Base-by-base conservation (phyloP, 1,284 basidiomycete species). In the Entoloma clypeatum region DNA sequence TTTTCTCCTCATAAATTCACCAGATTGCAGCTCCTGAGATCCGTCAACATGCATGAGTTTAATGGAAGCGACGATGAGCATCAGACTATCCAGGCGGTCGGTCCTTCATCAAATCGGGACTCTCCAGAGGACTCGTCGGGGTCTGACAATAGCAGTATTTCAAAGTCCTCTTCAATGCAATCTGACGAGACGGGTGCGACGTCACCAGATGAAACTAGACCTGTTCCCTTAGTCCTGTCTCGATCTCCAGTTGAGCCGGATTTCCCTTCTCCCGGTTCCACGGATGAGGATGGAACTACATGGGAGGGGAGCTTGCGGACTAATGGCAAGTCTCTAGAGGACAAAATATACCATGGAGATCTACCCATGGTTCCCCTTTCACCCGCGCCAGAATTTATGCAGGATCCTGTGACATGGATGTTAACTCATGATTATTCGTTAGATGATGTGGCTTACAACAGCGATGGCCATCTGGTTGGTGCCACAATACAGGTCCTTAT, bases 401-500 rank as follows among this genome's bases (percentile, higher is more conserved):
- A 62, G 38, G 70, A 75, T 48, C 67, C 72, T 11, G 63, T 72
- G 25, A 60, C 70, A 7, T 81, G 77, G 77, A 73, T 77, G 62
- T 68, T 75, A 47, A 73, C 75, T 33, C 79, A 84, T 55, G 86
- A 91, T 52, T 83, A 88, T 58, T 69, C 81, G 11, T 66, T 79
- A 2, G 79, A 86, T 30, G 94, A 98, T 55, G 86, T 96, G 36
- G 79, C 87, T 1, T 93, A 90, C 70, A 96, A 95, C 61, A 75
- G 75, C 32, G 93, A 98, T 11, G 92, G 92, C 2, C 78, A 82
- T 46, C 78, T 99, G 14, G 86, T 94, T 6, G 94, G 94, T 18
- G 96, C 92, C 1, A 93, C 92, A 2, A 69, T 99, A 42, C 74
- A 77, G 10, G 93, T 86, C 2, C 71, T 99, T 29, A 84, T 98